phyloP scores from a whole-genome alignment of 768 basidiomycete species.

The Phlebiopsis gigantea region DNA sequence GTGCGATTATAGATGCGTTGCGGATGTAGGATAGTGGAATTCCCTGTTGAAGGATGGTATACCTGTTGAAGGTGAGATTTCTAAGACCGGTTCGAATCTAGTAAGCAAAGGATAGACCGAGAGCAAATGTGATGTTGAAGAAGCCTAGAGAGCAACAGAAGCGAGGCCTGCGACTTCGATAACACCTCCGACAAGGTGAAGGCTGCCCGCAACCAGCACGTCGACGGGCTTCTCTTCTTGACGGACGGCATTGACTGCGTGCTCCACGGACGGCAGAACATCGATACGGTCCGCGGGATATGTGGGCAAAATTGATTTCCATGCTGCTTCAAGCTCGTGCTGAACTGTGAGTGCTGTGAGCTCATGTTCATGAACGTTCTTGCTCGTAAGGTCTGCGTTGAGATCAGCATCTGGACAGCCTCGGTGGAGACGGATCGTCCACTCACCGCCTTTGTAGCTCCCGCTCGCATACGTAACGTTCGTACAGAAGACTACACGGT shows the following conservation, averaged over 20 bases:
- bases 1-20: not conserved
- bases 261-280: constrained; percentile 83
- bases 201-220: constrained; percentile 86
- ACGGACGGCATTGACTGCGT: constrained; percentile 71
- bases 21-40: not conserved
- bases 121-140: not conserved
- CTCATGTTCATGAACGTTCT: constrained; percentile 58
- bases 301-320: constrained; percentile 56
- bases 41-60: not conserved
- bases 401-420: not conserved
- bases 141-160: constrained; percentile 49
- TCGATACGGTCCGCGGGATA: constrained; percentile 63
- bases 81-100: not conserved
- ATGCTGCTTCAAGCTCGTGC: constrained; percentile 67
- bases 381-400: constrained; percentile 66
- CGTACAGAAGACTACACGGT: constrained; percentile 89
- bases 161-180: constrained; percentile 86
- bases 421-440: constrained; percentile 9
- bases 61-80: not conserved
- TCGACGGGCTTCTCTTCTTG: constrained; percentile 32
- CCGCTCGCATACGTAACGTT: constrained; percentile 94
- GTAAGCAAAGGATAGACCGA: not conserved
- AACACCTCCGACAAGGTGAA: constrained; percentile 91
- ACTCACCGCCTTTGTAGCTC: constrained; percentile 79
- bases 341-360: constrained; percentile 68